A percentile compares a stretch with the other conserved stretches of the same genome.
phyloP scores from a whole-genome alignment of 495 filamentous ascomycete genomes.

The Paragyromitra xinjiangensis region DNA sequence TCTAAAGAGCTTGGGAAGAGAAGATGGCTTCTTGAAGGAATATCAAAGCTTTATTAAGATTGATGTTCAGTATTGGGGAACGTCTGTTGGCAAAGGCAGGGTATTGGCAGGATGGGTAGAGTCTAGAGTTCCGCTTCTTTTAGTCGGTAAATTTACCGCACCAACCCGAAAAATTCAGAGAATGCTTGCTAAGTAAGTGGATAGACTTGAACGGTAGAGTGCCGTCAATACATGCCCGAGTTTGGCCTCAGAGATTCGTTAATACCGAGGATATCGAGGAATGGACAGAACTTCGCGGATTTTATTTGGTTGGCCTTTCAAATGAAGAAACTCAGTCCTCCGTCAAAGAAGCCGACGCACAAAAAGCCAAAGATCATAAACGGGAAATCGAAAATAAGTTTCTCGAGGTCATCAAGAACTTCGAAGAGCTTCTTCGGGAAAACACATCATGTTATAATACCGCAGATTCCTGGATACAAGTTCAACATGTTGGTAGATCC shows the following conservation, averaged over 20 bases:
- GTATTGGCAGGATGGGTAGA: constrained; percentile 67
- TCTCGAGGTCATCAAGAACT: constrained; percentile 61
- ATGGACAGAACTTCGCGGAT: constrained; percentile 58
- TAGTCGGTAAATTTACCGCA: constrained; percentile 60
- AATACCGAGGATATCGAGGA: constrained; percentile 31
- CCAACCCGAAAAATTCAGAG: not conserved
- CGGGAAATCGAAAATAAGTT: constrained; percentile 56
- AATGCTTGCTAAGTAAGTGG: constrained; percentile 31
- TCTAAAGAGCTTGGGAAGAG: constrained; percentile 34
- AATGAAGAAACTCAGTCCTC: constrained; percentile 30
- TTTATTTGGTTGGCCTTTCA: constrained; percentile 68
- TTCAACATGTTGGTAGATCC: constrained; percentile 58
- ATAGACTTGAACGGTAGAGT: constrained; percentile 63
- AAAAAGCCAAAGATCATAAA: constrained; percentile 57
- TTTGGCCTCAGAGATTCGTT: constrained; percentile 69
- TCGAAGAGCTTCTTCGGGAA: constrained; percentile 61
- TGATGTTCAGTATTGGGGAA: constrained; percentile 67
- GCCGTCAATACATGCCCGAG: constrained; percentile 62
- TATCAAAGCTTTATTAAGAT: constrained; percentile 65
- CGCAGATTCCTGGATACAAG: constrained; percentile 62
- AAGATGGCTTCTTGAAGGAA: constrained; percentile 61
- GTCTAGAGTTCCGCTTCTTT: constrained; percentile 62
- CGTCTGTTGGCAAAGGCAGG: constrained; percentile 61
- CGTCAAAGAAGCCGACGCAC: not conserved
- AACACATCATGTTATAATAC: constrained; percentile 65